Conservation (phyloP, 1,284 basidiomycete genomes). For the Gomphus bonarii region DNA sequence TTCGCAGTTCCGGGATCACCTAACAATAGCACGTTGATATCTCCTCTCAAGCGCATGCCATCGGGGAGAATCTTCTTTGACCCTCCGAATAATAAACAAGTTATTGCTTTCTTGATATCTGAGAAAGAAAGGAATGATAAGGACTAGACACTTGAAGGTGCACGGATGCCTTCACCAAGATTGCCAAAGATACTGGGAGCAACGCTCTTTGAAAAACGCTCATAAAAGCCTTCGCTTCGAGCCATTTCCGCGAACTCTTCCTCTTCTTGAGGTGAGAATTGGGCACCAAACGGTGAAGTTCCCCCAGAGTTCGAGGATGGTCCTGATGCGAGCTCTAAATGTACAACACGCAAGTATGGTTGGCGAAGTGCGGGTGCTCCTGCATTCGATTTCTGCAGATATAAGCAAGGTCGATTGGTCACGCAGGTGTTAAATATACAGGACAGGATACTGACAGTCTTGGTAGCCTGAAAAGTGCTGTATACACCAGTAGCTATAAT, state of each 20-base stretch:
- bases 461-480: conserved; percentile 86
- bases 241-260: conserved; percentile 92
- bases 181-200: conserved; percentile 97
- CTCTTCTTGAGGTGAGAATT: conserved; percentile 93
- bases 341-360: conserved; percentile 89
- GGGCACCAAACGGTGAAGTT: conserved; percentile 55
- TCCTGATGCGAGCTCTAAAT: conserved; percentile 74
- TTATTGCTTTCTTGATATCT: conserved; percentile 99
- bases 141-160: background rate
- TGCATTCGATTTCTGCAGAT: conserved; percentile 49
- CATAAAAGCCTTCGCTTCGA: conserved; percentile 84
- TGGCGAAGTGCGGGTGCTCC: conserved; percentile 81
- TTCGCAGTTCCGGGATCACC: conserved; percentile 99
- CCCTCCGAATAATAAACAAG: conserved; percentile 91
- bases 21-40: conserved; percentile 94
- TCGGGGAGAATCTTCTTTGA: conserved; percentile 98
- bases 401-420: background rate
- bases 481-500: conserved; percentile 96
- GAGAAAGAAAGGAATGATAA: background rate
- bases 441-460: conserved; percentile 45
- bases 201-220: conserved; percentile 89
- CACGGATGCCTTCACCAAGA: conserved; percentile 44
- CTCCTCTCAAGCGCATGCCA: conserved; percentile 93
- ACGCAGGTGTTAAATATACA: background rate
- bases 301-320: conserved; percentile 59